These are phyloP conservation scores for Vaccinium vitisidaea DNA, from an alignment of 148 eudicot species.

Conservation along the genomic window DNA sequence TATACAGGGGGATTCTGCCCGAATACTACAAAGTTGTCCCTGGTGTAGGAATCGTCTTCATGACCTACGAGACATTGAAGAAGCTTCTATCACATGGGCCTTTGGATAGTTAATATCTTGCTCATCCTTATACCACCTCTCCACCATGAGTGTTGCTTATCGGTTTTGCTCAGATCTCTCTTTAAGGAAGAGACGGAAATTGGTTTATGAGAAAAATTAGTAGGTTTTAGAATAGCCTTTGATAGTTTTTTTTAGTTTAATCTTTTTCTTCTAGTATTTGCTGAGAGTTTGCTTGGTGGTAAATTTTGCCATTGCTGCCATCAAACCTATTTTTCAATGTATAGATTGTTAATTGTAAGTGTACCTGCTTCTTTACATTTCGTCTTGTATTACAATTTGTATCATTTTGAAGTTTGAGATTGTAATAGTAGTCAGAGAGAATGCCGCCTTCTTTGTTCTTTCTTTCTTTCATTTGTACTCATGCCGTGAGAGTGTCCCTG, in stretches of 20 bases:
- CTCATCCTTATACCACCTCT: neutral
- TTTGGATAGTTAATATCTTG: neutral
- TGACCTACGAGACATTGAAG: constrained; percentile 67
- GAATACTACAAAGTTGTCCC: constrained; percentile 75
- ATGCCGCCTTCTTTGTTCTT: neutral
- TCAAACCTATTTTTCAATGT: constrained; percentile 23
- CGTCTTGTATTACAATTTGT: neutral
- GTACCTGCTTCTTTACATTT: constrained; percentile 1
- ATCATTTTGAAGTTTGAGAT: constrained; percentile 8
- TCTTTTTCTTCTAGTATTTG: constrained; percentile 3
- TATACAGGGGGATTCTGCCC: constrained; percentile 68
- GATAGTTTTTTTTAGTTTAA: neutral
- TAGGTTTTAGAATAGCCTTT: constrained; percentile 7
- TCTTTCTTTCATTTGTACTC: neutral
- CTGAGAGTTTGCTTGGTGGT: constrained; percentile 11
- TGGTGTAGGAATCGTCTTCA: constrained; percentile 67
- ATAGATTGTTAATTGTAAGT: constrained; percentile 20
- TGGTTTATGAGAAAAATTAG: neutral
- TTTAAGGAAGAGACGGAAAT: neutral
- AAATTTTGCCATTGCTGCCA: constrained; percentile 32
- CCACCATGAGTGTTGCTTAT: neutral
- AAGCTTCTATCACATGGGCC: constrained; percentile 39
- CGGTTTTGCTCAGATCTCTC: constrained; percentile 4
- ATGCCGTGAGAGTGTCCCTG: too few relatives aligned
- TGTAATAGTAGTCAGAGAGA: neutral